Base-by-base conservation (phyloP, 108 stramenopile species). In the Stephanodiscus minutulus region DNA sequence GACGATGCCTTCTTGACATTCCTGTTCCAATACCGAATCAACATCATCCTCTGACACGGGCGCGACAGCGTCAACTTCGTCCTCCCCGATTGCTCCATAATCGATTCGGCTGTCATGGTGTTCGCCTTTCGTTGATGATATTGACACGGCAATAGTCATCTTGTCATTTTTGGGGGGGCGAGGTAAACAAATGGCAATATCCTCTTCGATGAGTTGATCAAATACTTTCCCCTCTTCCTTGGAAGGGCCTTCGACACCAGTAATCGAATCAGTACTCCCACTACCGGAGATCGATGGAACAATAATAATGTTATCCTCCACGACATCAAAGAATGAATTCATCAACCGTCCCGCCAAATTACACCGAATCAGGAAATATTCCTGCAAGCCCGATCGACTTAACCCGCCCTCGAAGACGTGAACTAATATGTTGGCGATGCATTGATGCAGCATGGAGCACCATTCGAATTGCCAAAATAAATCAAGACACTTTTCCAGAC, bases 401-500 rank as follows among this genome's bases (percentile, higher is more conserved):
- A 87, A 89, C 10, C 83, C 85, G 1, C 92, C 94, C 78, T 96
- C 95, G 56, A 94, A 87, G 22, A 97, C 88, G 61, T 96, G 90
- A 15, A 97, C 93, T 64, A 98, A 68, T 29, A 97, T 79, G 72
- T 96, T 95, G 17, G 96, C 91, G 13, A 95, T 95, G 63, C 91
- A 91, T 67, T 96, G 92, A 78, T 98, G 98, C 15, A 98, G 86
- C 94, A 98, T 92, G 43, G 89, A 91, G 66, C 95, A 92, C 85
- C 91, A 93, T 70, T 94, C 93, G 73, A 96, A 98, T 55, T 89
- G 83, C 87, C 97, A 97, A 72, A 98, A 96, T 41, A 98, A 75
- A 72, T 96, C 90, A 39, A 98, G 68, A 64, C 95, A 96, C 0
- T 79, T 70, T 74, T 88, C 84, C 81, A 98, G 69, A 44, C 82